These are phyloP conservation scores for Neolecta irregularis DNA, from an alignment of 1,139 yeast genomes.

Conservation along the genomic window DNA sequence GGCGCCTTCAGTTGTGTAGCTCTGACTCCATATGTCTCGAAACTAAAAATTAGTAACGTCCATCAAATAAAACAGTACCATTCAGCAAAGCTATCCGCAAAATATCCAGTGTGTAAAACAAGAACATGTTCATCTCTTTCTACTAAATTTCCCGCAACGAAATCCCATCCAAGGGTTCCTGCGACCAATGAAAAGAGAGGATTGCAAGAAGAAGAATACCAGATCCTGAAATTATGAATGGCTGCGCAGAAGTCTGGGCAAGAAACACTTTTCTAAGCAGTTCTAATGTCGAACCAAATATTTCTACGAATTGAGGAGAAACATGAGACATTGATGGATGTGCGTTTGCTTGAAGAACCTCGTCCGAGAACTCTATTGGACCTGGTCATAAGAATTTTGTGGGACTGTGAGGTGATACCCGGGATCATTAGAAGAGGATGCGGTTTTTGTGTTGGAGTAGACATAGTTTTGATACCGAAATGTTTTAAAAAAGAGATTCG, in stretches of 20 bases:
- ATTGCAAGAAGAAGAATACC: no score
- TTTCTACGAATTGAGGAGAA: slow-evolving; percentile 66
- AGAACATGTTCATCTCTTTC: slow-evolving; percentile 47
- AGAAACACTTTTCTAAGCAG: slow-evolving; percentile 61
- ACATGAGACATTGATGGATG: slow-evolving; percentile 83
- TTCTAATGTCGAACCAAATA: slow-evolving; percentile 53
- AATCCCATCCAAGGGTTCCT: slow-evolving; percentile 94
- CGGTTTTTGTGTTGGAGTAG: no score
- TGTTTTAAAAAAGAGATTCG: no score
- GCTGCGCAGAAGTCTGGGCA: slow-evolving; percentile 50
- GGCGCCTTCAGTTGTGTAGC: slow-evolving; percentile 47
- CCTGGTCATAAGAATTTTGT: no score
- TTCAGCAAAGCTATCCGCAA: slow-evolving; percentile 75
- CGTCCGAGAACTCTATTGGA: slow-evolving; percentile 77
- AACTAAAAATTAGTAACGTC: neutral
- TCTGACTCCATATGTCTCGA: slow-evolving; percentile 58
- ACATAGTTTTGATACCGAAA: no score
- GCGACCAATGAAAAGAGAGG: no score
- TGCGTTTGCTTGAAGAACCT: slow-evolving; percentile 66
- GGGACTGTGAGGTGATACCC: slow-evolving; percentile 58
- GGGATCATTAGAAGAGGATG: slow-evolving; percentile 17
- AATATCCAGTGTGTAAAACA: slow-evolving; percentile 76
- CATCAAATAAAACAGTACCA: slow-evolving; percentile 28
- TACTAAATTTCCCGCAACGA: slow-evolving; percentile 64
- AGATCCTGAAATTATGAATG: slow-evolving; percentile 71